A percentile compares a stretch with the other conserved stretches of the same genome.
phyloP scores from a whole-genome alignment of 306 rosid species.

The Quercus rubra region DNA sequence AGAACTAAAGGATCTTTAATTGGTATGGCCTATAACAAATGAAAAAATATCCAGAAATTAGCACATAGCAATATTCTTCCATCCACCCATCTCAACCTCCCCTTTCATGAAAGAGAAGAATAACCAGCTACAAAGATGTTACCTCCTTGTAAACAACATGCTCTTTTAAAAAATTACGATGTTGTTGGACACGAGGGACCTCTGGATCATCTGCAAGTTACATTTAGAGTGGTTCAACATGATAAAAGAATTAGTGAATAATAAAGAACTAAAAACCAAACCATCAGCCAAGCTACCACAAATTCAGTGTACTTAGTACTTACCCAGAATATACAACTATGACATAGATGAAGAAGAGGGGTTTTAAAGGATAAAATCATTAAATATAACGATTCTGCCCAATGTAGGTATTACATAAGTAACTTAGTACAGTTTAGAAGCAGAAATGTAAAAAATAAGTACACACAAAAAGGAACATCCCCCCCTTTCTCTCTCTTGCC shows the following conservation, averaged over 20 bases:
- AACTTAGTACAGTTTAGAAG: not conserved
- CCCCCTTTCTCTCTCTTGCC: no score
- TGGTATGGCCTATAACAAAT: conserved; percentile 72
- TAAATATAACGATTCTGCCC: not conserved
- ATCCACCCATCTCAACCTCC: not conserved
- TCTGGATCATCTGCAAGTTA: conserved; percentile 86
- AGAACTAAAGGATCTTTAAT: conserved; percentile 71
- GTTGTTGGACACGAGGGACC: conserved; percentile 53
- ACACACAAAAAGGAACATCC: not conserved
- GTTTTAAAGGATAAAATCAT: not conserved
- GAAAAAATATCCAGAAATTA: conserved; percentile 7
- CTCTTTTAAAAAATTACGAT: conserved; percentile 82
- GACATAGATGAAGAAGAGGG: not conserved
- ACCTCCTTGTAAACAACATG: conserved; percentile 97
- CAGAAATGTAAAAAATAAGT: not conserved
- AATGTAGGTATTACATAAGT: not conserved
- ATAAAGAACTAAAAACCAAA: conserved; percentile 10
- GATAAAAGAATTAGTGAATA: conserved; percentile 9
- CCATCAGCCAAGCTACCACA: not conserved
- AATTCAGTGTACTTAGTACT: not conserved
- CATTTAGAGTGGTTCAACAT: conserved; percentile 15
- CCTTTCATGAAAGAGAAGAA: conserved; percentile 8
- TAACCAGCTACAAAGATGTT: conserved; percentile 12
- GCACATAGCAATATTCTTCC: conserved; percentile 1
- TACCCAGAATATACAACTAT: not conserved